Conservation (phyloP, 352 stramenopile genomes). For the Phytophthora niederhauseri region DNA sequence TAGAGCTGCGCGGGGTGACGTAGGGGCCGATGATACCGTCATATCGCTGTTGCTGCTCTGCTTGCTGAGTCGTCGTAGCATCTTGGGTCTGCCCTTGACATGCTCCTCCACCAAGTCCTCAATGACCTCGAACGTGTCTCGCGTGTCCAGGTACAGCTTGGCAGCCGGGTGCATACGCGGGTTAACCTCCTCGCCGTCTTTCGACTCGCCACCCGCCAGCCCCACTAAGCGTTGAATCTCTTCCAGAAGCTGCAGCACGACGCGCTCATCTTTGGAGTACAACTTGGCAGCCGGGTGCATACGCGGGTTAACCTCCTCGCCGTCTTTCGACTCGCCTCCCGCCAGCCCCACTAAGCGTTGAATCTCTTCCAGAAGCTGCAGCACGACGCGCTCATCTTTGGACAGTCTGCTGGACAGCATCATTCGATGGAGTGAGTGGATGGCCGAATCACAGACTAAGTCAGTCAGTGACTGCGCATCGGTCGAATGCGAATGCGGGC, state of each 20-base stretch:
- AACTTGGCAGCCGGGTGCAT: slow-evolving; percentile 71
- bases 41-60: slow-evolving; percentile 27
- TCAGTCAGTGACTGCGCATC: slow-evolving; percentile 27
- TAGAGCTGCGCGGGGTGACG: neutral
- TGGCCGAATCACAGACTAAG: neutral
- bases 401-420: slow-evolving; percentile 7
- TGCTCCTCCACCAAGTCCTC: slow-evolving; percentile 60
- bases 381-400: slow-evolving; percentile 62
- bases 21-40: neutral
- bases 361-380: slow-evolving; percentile 80
- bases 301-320: slow-evolving; percentile 36
- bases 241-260: slow-evolving; percentile 74
- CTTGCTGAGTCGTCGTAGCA: slow-evolving; percentile 64
- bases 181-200: slow-evolving; percentile 30
- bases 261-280: slow-evolving; percentile 76
- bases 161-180: slow-evolving; percentile 59
- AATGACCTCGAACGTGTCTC: slow-evolving; percentile 73
- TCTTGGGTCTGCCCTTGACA: slow-evolving; percentile 45
- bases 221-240: slow-evolving; percentile 62
- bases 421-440: neutral
- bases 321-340: slow-evolving; percentile 14
- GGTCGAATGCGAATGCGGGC: slow-evolving; percentile 5
- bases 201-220: slow-evolving; percentile 22
- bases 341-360: slow-evolving; percentile 43
- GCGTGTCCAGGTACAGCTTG: slow-evolving; percentile 79